These are phyloP conservation scores for Akanthomyces muscarius DNA, from an alignment of 2,329 filamentous ascomycete species.

Conservation along the genomic window DNA sequence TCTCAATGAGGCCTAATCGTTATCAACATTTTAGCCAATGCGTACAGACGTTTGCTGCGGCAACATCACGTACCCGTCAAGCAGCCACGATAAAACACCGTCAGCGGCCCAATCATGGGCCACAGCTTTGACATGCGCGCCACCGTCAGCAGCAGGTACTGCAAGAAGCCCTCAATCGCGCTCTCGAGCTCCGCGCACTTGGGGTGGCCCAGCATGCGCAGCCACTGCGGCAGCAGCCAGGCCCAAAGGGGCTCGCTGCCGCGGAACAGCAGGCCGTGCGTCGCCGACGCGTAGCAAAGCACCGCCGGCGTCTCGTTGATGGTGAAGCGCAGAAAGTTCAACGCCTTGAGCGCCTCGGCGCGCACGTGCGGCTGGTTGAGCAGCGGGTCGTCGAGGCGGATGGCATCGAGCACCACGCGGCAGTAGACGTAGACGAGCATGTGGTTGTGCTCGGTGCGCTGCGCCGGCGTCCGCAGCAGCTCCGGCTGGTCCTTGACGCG, in stretches of 20 bases:
- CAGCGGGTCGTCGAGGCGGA: conserved; percentile 66
- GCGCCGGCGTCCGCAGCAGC: conserved; percentile 57
- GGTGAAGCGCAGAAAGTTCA: conserved; percentile 72
- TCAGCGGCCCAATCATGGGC: conserved; percentile 42
- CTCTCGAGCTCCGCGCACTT: conserved; percentile 44
- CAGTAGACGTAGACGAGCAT: conserved; percentile 81
- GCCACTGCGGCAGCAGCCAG: conserved; percentile 58
- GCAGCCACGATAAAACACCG: conserved; percentile 46
- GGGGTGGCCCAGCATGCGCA: conserved; percentile 52
- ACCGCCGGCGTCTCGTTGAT: conserved; percentile 70
- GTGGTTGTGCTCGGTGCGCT: conserved; percentile 72
- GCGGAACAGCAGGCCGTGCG: conserved; percentile 44
- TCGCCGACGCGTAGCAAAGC: conserved; percentile 46
- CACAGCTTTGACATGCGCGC: conserved; percentile 45
- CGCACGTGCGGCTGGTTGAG: conserved; percentile 51
- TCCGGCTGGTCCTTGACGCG: conserved; percentile 48
- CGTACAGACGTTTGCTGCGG: neutral
- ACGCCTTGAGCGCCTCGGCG: conserved; percentile 63
- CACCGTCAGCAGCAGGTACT: conserved; percentile 43
- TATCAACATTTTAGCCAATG: conserved; percentile 18
- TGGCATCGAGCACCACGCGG: conserved; percentile 69
- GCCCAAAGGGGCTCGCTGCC: conserved; percentile 61
- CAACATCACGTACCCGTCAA: conserved; percentile 39
- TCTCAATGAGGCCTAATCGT: conserved; percentile 30
- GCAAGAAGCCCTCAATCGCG: conserved; percentile 51